Percentiles rank a stretch among this genome's conserved stretches.
Evolutionary conservation across 805 yeast genomes (phyloP).

Genomic region (Wickerhamiella azyma): DNA sequence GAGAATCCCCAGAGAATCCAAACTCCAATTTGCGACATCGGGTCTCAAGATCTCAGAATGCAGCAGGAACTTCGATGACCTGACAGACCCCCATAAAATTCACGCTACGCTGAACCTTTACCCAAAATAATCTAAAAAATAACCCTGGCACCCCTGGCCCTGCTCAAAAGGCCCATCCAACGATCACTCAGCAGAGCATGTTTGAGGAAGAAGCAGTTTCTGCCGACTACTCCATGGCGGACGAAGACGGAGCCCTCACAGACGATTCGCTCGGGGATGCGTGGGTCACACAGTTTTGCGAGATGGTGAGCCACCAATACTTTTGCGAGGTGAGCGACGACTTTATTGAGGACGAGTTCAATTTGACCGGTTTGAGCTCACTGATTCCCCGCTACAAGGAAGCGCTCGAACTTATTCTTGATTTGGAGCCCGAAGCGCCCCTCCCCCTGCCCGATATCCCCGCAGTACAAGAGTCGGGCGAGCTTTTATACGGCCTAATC

Average conservation of each 20-base stretch:
- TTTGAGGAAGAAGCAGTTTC: background rate
- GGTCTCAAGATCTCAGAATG: no score
- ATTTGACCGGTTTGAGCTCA: constrained; percentile 73
- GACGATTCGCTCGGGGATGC: constrained; percentile 12
- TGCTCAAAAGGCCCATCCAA: no score
- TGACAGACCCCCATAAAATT: no score
- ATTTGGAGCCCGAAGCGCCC: constrained; percentile 49
- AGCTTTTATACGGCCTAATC: constrained; percentile 79
- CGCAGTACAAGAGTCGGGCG: constrained; percentile 78
- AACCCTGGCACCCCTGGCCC: no score
- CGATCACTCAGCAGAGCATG: background rate
- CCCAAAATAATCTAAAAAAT: no score
- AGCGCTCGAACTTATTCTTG: constrained; percentile 81
- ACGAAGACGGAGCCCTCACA: background rate
- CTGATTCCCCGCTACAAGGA: constrained; percentile 85
- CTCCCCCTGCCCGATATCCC: constrained; percentile 56
- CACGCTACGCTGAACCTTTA: no score
- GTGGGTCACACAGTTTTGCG: constrained; percentile 74
- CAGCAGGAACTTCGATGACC: no score
- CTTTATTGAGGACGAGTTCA: constrained; percentile 93
- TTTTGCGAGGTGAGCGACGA: constrained; percentile 86
- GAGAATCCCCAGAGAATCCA: no score
- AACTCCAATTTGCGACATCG: no score
- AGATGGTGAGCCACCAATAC: constrained; percentile 71
- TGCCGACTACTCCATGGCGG: background rate